Evolutionary conservation across 208 protist genomes (phyloP).

Genomic region (Trypanosomatidae sp.): DNA sequence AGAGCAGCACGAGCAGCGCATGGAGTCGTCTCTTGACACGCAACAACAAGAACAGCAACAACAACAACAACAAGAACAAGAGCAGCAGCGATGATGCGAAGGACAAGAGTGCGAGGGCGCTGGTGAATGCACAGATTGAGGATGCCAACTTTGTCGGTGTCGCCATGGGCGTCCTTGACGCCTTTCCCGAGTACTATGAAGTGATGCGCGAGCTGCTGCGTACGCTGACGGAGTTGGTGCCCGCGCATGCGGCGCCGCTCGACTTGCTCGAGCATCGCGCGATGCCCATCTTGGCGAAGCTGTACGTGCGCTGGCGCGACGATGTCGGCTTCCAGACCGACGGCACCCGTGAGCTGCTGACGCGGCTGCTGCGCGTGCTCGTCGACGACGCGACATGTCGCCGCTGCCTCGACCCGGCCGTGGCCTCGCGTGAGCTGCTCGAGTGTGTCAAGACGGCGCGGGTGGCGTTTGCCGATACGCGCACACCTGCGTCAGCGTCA

Average conservation of each 20-base stretch:
- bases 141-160: slow-evolving; percentile 73
- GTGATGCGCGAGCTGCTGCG: slow-evolving; percentile 38
- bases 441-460: too few species aligned
- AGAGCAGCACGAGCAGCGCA: too few species aligned
- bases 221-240: slow-evolving; percentile 39
- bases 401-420: slow-evolving; percentile 63
- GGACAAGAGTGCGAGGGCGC: slow-evolving; percentile 13
- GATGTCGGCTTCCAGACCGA: slow-evolving; percentile 66
- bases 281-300: slow-evolving; percentile 79
- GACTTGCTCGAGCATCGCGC: slow-evolving; percentile 75
- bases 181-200: slow-evolving; percentile 82
- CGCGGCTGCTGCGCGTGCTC: slow-evolving; percentile 51
- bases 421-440: slow-evolving; percentile 73
- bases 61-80: too few species aligned
- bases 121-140: slow-evolving; percentile 34
- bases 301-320: slow-evolving; percentile 71
- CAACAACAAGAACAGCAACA: too few species aligned
- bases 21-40: too few species aligned
- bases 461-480: too few species aligned
- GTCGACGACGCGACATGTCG: slow-evolving; percentile 70
- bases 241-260: slow-evolving; percentile 37
- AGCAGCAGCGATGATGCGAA: too few species aligned
- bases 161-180: slow-evolving; percentile 63
- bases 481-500: too few species aligned
- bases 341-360: slow-evolving; percentile 37